Evolutionary conservation across 2,329 filamentous ascomycete genomes (phyloP), one percentile per base, ranked within the genome.

Genomic region (Pestalotiopsis sp.): DNA sequence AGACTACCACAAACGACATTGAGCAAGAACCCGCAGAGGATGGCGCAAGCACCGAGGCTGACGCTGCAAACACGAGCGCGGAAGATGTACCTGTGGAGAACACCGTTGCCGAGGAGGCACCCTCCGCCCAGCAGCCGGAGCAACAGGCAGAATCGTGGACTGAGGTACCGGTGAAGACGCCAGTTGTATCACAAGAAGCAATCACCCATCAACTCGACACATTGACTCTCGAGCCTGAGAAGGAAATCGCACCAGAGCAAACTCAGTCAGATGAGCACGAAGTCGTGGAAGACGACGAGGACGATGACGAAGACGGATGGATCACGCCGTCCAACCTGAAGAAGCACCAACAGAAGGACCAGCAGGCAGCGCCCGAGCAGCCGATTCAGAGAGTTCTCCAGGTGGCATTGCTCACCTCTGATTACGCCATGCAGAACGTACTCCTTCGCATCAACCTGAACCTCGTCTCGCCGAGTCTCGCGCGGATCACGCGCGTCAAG

Each of bases 401-500:
- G 80, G 93, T 93, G 17, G 95, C 94, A n/a, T 91, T 95, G 59
- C 91, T 98, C 77, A 98, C 96, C 1, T 94, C 92, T 68, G 96
- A 99, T 84, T 98, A 93, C 81, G 95, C 96, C 67, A 97, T 99
- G 93, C 95, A 98, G 83, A 98, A 98, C 79, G 94, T 98, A 7
- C 88, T 96, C 2, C 87, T 99, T 4, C 93, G 97, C 74, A 97
- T 98, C 85, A 97, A 98, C 82, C 88, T 99, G 66, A 93, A 96
- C 78, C 89, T 98, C 12, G 87, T 98, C 69, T 94, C 95, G 0
- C 88, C 93, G 0, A 87, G 89, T 17, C 85, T 98, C 70, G 88
- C 93, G 71, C 90, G 94, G 75, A 94, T 99, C 78, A 92, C 90
- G 49, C 90, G 92, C 69, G 87, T 98, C 72, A 95, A 94, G 80